Percentiles rank a stretch among this genome's conserved stretches.
Evolutionary conservation across 495 filamentous ascomycete species (phyloP).

Genomic region (Chaetomium fimeti): DNA sequence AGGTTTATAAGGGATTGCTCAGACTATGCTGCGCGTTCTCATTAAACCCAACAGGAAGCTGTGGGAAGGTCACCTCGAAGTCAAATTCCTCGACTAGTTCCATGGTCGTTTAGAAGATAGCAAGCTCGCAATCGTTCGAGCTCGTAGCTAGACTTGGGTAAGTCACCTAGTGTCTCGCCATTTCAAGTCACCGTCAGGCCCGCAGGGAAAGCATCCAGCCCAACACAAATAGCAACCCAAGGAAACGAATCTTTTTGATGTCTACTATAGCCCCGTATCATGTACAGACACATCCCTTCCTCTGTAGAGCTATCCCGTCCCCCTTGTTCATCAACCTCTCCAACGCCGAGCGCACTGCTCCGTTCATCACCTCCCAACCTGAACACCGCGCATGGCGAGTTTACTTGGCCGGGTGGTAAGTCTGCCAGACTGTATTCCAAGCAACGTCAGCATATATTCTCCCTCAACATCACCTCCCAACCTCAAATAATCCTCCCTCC

Average conservation of each 20-base stretch:
- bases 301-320: slow-evolving; percentile 3
- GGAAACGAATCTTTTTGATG: slow-evolving; percentile 22
- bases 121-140: too few relatives aligned
- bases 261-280: slow-evolving; percentile 32
- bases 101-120: too few relatives aligned
- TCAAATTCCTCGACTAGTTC: too few relatives aligned
- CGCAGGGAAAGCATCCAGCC: neutral
- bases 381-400: slow-evolving; percentile 2
- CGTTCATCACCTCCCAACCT: neutral
- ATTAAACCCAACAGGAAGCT: too few relatives aligned
- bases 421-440: slow-evolving; percentile 72
- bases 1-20: too few relatives aligned
- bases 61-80: too few relatives aligned
- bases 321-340: neutral
- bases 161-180: too few relatives aligned
- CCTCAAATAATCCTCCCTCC: too few relatives aligned
- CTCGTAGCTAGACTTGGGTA: too few relatives aligned
- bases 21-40: too few relatives aligned
- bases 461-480: too few relatives aligned
- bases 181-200: too few relatives aligned
- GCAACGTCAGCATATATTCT: slow-evolving; percentile 10
- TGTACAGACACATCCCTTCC: slow-evolving; percentile 29
- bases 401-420: slow-evolving; percentile 59
- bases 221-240: slow-evolving; percentile 3
- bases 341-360: neutral